Evolutionary conservation across 1,284 basidiomycete genomes (phyloP).

Genomic region (Omphalotus olearius): DNA sequence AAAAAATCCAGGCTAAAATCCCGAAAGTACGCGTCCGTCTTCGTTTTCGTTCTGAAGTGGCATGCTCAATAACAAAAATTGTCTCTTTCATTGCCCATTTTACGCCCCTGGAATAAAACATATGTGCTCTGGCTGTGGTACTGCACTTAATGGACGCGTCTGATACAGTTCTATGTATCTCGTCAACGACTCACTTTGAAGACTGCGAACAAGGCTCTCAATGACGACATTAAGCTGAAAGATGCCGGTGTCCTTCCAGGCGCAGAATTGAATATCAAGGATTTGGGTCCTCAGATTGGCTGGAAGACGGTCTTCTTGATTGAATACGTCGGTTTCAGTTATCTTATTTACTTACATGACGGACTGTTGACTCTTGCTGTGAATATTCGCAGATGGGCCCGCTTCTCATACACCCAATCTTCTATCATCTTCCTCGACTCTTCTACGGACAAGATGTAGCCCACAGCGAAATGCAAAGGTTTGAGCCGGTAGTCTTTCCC

Average conservation of each 20-base stretch:
- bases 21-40: slow-evolving; percentile 48
- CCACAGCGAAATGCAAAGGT: slow-evolving; percentile 81
- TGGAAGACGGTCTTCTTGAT: slow-evolving; percentile 86
- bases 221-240: slow-evolving; percentile 58
- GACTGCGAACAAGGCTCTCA: slow-evolving; percentile 55
- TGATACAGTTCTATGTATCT: slow-evolving; percentile 50
- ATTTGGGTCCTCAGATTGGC: slow-evolving; percentile 83
- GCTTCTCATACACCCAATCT: slow-evolving; percentile 85
- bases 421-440: slow-evolving; percentile 70
- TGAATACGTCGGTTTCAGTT: slow-evolving; percentile 79
- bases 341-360: not conserved
- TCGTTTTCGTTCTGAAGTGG: not conserved
- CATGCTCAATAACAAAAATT: not conserved
- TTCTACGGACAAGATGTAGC: slow-evolving; percentile 69
- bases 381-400: slow-evolving; percentile 67
- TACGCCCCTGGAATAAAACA: too few species aligned
- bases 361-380: slow-evolving; percentile 1
- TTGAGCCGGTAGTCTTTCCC: slow-evolving; percentile 17
- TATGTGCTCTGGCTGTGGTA: too few species aligned
- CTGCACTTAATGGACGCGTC: not conserved
- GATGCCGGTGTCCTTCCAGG: slow-evolving; percentile 55
- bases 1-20: too few species aligned
- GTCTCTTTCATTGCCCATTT: not conserved
- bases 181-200: slow-evolving; percentile 74
- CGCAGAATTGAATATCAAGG: slow-evolving; percentile 73